Evolutionary conservation across 1,284 basidiomycete species (phyloP).

Genomic region (Cutaneotrichosporon sp.): DNA sequence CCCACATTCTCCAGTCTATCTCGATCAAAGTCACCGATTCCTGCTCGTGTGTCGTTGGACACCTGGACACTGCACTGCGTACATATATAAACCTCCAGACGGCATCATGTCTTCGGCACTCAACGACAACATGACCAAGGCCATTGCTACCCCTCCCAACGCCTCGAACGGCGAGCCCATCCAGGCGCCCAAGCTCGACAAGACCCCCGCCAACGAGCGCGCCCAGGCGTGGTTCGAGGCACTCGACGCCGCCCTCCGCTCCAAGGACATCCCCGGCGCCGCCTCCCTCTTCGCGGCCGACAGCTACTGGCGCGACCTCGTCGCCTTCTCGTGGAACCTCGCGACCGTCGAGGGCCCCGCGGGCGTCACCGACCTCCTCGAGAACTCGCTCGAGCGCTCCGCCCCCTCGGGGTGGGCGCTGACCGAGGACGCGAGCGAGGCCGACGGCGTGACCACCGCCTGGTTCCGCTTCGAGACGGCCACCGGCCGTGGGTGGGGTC

Average conservation of each 20-base stretch:
- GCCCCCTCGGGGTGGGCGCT: conserved; percentile 11
- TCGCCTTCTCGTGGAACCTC: conserved; percentile 65
- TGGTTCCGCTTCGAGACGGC: conserved; percentile 53
- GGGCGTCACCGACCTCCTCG: conserved; percentile 33
- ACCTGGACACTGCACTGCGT: background rate
- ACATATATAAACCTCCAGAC: background rate
- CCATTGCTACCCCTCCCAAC: conserved; percentile 1
- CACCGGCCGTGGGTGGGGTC: conserved; percentile 37
- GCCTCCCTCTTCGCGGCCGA: conserved; percentile 72
- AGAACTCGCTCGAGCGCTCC: conserved; percentile 10
- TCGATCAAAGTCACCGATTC: background rate
- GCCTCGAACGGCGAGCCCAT: background rate
- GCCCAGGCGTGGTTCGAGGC: conserved; percentile 19
- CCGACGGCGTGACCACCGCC: conserved; percentile 19
- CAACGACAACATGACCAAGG: conserved; percentile 14
- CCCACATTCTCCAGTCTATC: background rate
- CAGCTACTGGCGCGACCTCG: conserved; percentile 61
- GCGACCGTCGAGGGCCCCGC: conserved; percentile 60
- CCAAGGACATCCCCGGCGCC: conserved; percentile 81
- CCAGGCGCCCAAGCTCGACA: background rate
- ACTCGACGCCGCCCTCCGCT: conserved; percentile 17
- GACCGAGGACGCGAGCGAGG: conserved; percentile 37
- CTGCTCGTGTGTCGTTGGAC: background rate
- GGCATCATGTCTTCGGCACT: background rate
- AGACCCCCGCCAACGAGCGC: conserved; percentile 9